Base-by-base conservation (phyloP, 2,329 filamentous ascomycete genomes). In the Calonectria pteridis region DNA sequence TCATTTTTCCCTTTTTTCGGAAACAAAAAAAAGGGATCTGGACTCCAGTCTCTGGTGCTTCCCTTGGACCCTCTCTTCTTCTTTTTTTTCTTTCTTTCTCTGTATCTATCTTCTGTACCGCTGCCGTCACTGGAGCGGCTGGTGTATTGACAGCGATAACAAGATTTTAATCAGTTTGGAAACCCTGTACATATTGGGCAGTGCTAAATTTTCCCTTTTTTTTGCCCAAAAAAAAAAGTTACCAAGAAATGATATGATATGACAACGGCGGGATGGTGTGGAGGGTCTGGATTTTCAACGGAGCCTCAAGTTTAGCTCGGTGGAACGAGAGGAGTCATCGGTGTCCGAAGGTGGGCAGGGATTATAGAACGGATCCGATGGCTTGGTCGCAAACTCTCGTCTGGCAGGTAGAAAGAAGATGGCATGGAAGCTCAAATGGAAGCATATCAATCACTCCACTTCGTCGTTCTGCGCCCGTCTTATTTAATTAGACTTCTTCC, bases 151-250 rank as follows among this genome's bases (percentile, higher is more conserved):
- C 55, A 70, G 50, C 65, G 64, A 68, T 26, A 33, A 59, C 67
- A 66, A 71, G 46, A 69, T 69, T 69, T 72, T 79, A 77, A 77
- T 77, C 65, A 31, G 35, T 37, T 62, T 49, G 55, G 40, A 66
- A 72, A 46, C 43, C 43, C 50, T 69, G 75, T 80, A 77, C 67
- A 73, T 80, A 73, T 40, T 69, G 26, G n/a, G 72, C n/a, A n/a
- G 69, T 53, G 35, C 46, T 75, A 75, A 35, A 28, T 71, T 51
- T n/a, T 46, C 3, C 16, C 16, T 46, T 18, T n/a, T 10, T 18
- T 40, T 40, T 40, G 37, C 37, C 18, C 9, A 35, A 35, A 35
- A 50, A 75, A 68, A n/a, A 55, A 70, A 63, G 63, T 49, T 37
- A 55, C 23, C 33, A 37, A 35, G 28, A 69, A 53, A 46, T 62